Base-by-base conservation (phyloP, 1,284 basidiomycete genomes). In the Austroboletus olivaceoglutinosus region DNA sequence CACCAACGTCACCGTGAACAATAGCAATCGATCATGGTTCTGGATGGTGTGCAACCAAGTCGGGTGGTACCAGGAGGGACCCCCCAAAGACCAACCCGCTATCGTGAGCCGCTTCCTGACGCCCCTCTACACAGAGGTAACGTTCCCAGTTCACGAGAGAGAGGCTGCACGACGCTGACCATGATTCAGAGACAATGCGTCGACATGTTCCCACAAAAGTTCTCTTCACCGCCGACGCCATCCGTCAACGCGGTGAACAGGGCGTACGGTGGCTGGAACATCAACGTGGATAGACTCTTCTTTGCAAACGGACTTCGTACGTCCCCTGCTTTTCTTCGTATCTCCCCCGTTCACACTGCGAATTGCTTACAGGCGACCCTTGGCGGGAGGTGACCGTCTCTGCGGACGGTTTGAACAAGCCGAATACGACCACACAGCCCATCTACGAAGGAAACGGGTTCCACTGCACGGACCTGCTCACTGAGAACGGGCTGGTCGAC, bases 341-440 rank as follows among this genome's bases (percentile, higher is more conserved):
- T 19, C 1, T 10, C 18, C 6, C 3, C n/a, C 9, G 3, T 45
- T 51, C 18, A 48, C 23, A 4, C 50, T 54, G 38, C 56, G 4
- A 36, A n/a, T 36, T 4, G 31, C 31, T 13, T 19, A 50, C 39
- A 85, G 85, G 82, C 43, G 86, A 88, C 61, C 85, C 86, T n/a
- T 89, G 85, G 86, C 76, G 78, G 52, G 83, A 84, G 51, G 78
- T 79, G 8, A 87, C 86, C 0, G 70, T 86, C 15, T 86, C 85
- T 5, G 81, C 85, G 1, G 75, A 78, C 27, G 72, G 72, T 29
- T 68, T 76, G n/a, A 57, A 68, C 48, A 71, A 77, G 48, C 22
- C 61, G 16, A 85, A 77, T 60, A 85, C 81, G 3, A 47, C 72
- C 2, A 61, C 62, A 2, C 81, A 83, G 57, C 82, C 81, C 0